Evolutionary conservation across 495 filamentous ascomycete species (phyloP).

Genomic region (Darksidea phi): DNA sequence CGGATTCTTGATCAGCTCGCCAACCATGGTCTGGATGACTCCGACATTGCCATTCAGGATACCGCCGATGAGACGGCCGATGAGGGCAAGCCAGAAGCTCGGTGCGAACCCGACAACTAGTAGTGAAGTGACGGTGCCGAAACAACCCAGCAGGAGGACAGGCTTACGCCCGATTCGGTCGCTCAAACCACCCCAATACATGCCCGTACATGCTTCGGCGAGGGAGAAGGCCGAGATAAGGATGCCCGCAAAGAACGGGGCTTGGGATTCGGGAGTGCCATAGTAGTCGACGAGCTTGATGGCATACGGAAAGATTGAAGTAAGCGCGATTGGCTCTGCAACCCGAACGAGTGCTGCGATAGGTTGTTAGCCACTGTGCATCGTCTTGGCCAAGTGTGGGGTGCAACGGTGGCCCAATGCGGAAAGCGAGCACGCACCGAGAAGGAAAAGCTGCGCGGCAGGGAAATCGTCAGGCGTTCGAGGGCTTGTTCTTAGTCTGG

Average conservation of each 20-base stretch:
- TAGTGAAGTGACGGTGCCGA: slow-evolving; percentile 76
- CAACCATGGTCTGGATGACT: slow-evolving; percentile 91
- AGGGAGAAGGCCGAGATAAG: slow-evolving; percentile 82
- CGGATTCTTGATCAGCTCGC: slow-evolving; percentile 72
- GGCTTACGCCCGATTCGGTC: slow-evolving; percentile 84
- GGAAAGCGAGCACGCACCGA: slow-evolving; percentile 54
- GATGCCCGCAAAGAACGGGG: slow-evolving; percentile 80
- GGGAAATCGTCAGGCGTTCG: slow-evolving; percentile 66
- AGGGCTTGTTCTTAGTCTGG: slow-evolving; percentile 40
- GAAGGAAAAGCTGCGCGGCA: slow-evolving; percentile 70
- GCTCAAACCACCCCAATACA: slow-evolving; percentile 81
- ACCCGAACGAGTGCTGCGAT: slow-evolving; percentile 67
- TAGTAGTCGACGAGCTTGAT: slow-evolving; percentile 78
- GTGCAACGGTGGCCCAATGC: background rate
- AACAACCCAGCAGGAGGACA: slow-evolving; percentile 72
- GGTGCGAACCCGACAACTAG: slow-evolving; percentile 78
- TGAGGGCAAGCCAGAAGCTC: slow-evolving; percentile 74
- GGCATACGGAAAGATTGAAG: slow-evolving; percentile 84
- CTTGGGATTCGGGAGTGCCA: slow-evolving; percentile 64
- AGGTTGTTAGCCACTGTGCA: background rate
- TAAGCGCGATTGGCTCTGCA: slow-evolving; percentile 84
- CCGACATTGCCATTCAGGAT: slow-evolving; percentile 84
- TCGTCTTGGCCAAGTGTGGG: background rate
- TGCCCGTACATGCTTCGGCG: slow-evolving; percentile 71
- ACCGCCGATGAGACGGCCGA: slow-evolving; percentile 74